Evolutionary conservation across 2,329 filamentous ascomycete species (phyloP).

Genomic region (Dendrostoma leiphaemia): DNA sequence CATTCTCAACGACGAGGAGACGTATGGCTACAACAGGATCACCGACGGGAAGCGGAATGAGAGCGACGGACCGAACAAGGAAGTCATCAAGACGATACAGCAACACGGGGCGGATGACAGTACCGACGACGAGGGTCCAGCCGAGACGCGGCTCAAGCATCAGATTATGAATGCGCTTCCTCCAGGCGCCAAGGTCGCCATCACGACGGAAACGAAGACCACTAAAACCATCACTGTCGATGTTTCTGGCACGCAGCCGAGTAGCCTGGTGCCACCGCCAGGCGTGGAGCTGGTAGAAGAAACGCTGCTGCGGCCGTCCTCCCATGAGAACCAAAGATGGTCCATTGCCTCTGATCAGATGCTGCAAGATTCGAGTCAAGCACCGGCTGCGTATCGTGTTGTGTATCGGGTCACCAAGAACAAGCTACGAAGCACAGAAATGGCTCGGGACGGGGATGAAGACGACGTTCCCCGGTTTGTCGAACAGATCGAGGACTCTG

Average conservation of each 20-base stretch:
- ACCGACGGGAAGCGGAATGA: constrained; percentile 23
- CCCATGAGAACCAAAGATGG: constrained; percentile 17
- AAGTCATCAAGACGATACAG: constrained; percentile 36
- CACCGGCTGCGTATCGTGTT: constrained; percentile 45
- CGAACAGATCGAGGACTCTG: constrained; percentile 28
- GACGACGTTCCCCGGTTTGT: constrained; percentile 16
- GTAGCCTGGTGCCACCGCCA: constrained; percentile 52
- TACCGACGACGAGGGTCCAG: constrained; percentile 39
- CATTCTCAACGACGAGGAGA: constrained; percentile 56
- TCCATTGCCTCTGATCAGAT: constrained; percentile 19
- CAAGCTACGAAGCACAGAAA: constrained; percentile 40
- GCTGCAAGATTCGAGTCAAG: constrained; percentile 16
- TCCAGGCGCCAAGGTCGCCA: constrained; percentile 55
- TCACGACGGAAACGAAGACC: constrained; percentile 57
- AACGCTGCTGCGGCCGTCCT: constrained; percentile 34
- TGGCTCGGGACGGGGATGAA: constrained; percentile 26
- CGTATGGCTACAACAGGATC: constrained; percentile 46
- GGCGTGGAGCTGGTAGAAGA: constrained; percentile 60
- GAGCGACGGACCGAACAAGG: constrained; percentile 23
- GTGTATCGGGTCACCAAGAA: constrained; percentile 59
- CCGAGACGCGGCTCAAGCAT: constrained; percentile 47
- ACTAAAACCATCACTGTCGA: constrained; percentile 65
- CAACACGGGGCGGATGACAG: constrained; percentile 28
- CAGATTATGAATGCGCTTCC: constrained; percentile 56
- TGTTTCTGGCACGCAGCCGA: constrained; percentile 50